Evolutionary conservation across 176 grass and related monocot species (phyloP), one percentile per base, ranked within the genome.

Genomic region (Triticum dicoccoides): DNA sequence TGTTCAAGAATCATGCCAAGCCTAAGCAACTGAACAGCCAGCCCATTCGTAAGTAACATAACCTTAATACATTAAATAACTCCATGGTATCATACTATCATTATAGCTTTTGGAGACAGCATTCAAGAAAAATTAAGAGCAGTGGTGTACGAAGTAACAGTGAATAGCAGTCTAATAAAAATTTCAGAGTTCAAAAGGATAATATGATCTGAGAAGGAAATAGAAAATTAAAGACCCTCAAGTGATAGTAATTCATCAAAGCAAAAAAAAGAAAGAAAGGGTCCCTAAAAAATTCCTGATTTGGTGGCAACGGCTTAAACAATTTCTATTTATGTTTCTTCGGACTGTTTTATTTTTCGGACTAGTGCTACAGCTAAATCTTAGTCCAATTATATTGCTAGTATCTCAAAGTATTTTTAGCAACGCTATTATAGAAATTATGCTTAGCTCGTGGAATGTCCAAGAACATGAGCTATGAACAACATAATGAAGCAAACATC

Each of bases 341-440:
- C n/a, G 9, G 30, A 69, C 27, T 79, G 39, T 74, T 24, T 80
- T 80, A 83, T 90, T 84, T 67, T 81, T 41, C 29, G 47, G 11
- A 49, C 69, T 54, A 80, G 21, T 20, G 24, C 58, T 39, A 87
- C 35, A 84, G 68, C 64, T 68, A 68, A 87, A 68, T 32, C 29
- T 5, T 18, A 81, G 78, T 24, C 15, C 70, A 10, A 82, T 62
- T 76, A 35, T 68, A 71, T 52, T 84, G n/a, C 61, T 25, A 91
- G 71, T 38, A 76, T 29, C 27, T 75, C 8, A 1, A 35, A 39
- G 11, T 21, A 20, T 42, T 65, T 74, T 79, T 64, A 52, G 17
- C 20, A 56, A 67, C 20, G 27, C 13, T 87, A 25, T 65, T 66
- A 58, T 14, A 74, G 70, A 39, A 83, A 61, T 0, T 61, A 42